Evolutionary conservation across 495 filamentous ascomycete genomes (phyloP), one percentile per base, ranked within the genome.

Genomic region (Neurospora sp.): DNA sequence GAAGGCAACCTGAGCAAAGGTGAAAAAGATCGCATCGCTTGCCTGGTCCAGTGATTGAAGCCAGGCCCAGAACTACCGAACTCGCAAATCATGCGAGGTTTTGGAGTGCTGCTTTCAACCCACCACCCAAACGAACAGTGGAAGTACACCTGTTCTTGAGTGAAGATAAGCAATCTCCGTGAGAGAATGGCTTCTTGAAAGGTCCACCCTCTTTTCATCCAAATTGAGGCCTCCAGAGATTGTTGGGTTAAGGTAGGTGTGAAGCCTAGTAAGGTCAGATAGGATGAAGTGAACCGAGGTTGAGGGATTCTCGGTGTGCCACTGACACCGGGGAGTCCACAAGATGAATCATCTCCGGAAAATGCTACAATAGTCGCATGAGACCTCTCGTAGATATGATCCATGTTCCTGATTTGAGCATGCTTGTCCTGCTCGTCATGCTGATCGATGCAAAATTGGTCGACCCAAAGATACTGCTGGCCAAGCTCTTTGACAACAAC

Each of bases 361-460:
- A 60, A 60, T 1, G 49, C 49, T 0, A 60, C 49, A 16, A 60
- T 60, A 3, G 49, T 60, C 8, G 49, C 49, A 16, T 60, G 12
- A 0, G 49, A 12, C 4, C 12, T 2, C 8, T 60, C 23, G 12
- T 60, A 60, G 5, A 60, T 8, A 0, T 2, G 49, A 31, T 31
- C 49, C 49, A 60, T 60, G 23, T 60, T 60, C 0, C 12, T 16
- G 5, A 60, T 31, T 60, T 60, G 49, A 14, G 11, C 49, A 3
- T 69, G 38, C 39, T 72, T 72, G 37, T 74, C 46, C 14, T 18
- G 12, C 0, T n/a, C 14, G 18, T 76, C n/a, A 10, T 71, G 35
- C 20, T 74, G 75, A 10, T 74, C 12, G 37, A 74, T 76, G 39
- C 75, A 76, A 39, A 70, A 74, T 18, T 73, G 72, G 23, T 74